Evolutionary conservation across 805 yeast species (phyloP), one percentile per base, ranked within the genome.

Genomic region (Saccharomycopsis babjevae): DNA sequence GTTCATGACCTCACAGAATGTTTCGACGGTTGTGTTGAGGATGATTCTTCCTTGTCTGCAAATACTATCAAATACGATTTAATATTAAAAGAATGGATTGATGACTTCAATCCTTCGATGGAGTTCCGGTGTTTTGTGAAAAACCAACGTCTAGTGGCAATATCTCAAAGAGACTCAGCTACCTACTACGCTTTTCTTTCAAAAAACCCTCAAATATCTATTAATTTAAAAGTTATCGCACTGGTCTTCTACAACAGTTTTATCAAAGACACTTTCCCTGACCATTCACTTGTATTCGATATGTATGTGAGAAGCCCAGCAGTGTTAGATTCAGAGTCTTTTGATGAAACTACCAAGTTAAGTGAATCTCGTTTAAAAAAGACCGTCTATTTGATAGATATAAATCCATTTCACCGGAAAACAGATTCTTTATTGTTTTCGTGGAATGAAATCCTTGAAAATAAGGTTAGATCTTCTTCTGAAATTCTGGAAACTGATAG

Each of bases 111-210:
- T 65, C 97, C 98, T 0, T 89, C 98, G 0, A 74, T 91, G 67
- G 99, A 94, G 71, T 94, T 94, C 70, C 78, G 99, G 62, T 83
- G 92, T 38, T 94, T 91, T 73, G 88, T 94, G 1, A 79, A 80
- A 60, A 79, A 84, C 59, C 72, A 84, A 2, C 73, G 75, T 55
- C 74, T 94, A 6, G 70, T 92, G 5, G 98, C 88, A 0, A 83
- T 86, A 1, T 79, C 91, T 0, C 99, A 93, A 71, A 76, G 99
- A 59, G 97, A 94, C 70, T 46, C 52, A 4, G 76, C 90, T 68
- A 89, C 92, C 71, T 86, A 81, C 68, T 94, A 92, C 68, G 84
- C 82, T 38, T 94, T 83, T 67, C 74, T 94, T 50, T 78, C 74
- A 6, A 79, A 78, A 0, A 25, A 22, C 22, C 32, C 52, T 10